Evolutionary conservation across 1,139 yeast genomes (phyloP), one percentile per base, ranked within the genome.

Genomic region (Yamadazyma sp.): DNA sequence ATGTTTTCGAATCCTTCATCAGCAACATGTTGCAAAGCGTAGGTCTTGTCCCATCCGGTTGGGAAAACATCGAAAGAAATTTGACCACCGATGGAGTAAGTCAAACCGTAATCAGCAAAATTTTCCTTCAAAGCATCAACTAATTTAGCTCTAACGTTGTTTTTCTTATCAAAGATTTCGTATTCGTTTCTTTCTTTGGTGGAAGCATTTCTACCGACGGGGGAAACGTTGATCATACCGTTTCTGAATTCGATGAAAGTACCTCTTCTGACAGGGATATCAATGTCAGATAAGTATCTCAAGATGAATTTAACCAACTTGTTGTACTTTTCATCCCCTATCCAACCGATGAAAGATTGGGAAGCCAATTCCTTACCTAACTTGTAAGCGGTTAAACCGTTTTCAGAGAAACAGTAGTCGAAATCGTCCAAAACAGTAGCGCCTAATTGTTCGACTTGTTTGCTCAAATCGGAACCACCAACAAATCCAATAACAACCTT

Each of bases 41-140:
- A 94, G 47, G 98, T 94, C 80, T 94, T 92, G 69, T 92, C 98
- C 99, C 99, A 92, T 59, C 99, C 99, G 49, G 96, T 86, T 71
- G 99, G 99, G 90, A 92, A 92, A 51, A 92, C 98, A 59, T 92
- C 99, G 59, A 92, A 92, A 34, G 98, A 92, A 65, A 92, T 92
- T 77, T 92, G 97, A 53, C 99, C 99, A 65, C 97, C 98, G 53
- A 92, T 92, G 42, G 98, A 92, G 78, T 86, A 94, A 51, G 97
- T 90, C 62, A 92, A 78, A 38, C 84, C 86, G 56, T 72, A 74
- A 65, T 90, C 94, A 43, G 92, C 66, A 75, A 92, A 92, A 56
- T 83, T 78, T 61, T 80, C 76, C 68, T 78, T 85, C 61, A 92
- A 78, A 37, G 96, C 97, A 39, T 69, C 70, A 49, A 92, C 97